Percentiles rank a stretch among this genome's conserved stretches.
phyloP scores from a whole-genome alignment of 768 basidiomycete species.

The Suillus spraguei region DNA sequence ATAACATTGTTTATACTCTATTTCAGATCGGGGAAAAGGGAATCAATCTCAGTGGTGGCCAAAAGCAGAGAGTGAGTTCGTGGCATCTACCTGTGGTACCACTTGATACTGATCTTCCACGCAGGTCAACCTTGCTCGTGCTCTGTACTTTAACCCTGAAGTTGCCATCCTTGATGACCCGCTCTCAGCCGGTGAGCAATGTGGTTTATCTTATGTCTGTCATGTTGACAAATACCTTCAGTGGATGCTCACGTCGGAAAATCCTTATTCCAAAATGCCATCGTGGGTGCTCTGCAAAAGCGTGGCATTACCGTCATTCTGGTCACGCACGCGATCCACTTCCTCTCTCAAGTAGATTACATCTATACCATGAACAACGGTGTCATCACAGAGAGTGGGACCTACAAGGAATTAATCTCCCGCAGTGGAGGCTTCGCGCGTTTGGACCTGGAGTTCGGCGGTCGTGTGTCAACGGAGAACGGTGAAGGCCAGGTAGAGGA shows the following conservation, averaged over 20 bases:
- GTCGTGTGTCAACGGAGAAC: conserved; percentile 37
- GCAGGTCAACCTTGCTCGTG: conserved; percentile 69
- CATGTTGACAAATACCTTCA: conserved; percentile 18
- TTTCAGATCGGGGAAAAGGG: conserved; percentile 71
- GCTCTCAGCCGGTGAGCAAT: conserved; percentile 54
- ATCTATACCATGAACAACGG: conserved; percentile 51
- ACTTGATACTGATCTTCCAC: neutral
- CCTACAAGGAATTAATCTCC: conserved; percentile 52
- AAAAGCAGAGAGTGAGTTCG: conserved; percentile 54
- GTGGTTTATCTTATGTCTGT: neutral
- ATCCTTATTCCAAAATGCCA: conserved; percentile 65
- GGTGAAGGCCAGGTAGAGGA: conserved; percentile 33
- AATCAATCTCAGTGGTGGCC: conserved; percentile 66
- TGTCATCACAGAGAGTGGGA: conserved; percentile 48
- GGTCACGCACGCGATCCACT: conserved; percentile 59
- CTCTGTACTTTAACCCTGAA: conserved; percentile 66
- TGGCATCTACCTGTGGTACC: neutral
- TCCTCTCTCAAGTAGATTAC: conserved; percentile 53
- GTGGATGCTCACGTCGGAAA: conserved; percentile 79
- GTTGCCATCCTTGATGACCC: conserved; percentile 68
- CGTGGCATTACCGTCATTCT: conserved; percentile 54
- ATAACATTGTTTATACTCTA: neutral
- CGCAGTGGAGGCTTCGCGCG: conserved; percentile 56
- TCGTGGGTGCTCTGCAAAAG: conserved; percentile 46
- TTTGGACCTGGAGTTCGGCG: conserved; percentile 65